Conservation (phyloP, 2,329 filamentous ascomycete species). For the Hortaea sp. region DNA sequence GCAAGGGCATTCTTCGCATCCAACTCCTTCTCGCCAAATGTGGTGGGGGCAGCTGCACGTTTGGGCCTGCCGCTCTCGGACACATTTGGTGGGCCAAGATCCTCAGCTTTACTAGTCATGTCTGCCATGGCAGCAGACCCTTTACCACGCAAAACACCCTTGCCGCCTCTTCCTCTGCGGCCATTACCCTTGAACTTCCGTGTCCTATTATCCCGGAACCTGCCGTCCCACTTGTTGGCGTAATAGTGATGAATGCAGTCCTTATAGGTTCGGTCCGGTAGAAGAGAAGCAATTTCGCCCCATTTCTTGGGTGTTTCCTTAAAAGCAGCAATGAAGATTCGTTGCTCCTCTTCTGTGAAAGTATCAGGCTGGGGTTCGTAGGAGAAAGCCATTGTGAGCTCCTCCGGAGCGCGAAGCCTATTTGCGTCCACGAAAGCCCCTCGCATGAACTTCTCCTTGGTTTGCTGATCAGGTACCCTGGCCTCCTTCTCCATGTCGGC, state of each 20-base stretch:
- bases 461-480: slow-evolving; percentile 59
- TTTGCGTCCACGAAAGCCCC: slow-evolving; percentile 55
- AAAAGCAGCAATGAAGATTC: slow-evolving; percentile 63
- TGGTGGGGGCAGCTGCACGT: slow-evolving; percentile 56
- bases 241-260: slow-evolving; percentile 83
- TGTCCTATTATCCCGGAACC: slow-evolving; percentile 67
- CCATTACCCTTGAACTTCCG: slow-evolving; percentile 30
- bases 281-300: slow-evolving; percentile 61
- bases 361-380: slow-evolving; percentile 64
- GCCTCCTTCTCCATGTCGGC: slow-evolving; percentile 70
- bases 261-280: slow-evolving; percentile 61
- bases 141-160: slow-evolving; percentile 34
- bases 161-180: slow-evolving; percentile 37
- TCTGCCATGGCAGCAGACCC: slow-evolving; percentile 54
- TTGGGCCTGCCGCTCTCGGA: slow-evolving; percentile 42
- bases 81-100: slow-evolving; percentile 17
- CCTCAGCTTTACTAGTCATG: slow-evolving; percentile 36
- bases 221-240: slow-evolving; percentile 62
- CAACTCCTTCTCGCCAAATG: slow-evolving; percentile 55
- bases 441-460: slow-evolving; percentile 48
- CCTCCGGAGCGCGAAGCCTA: slow-evolving; percentile 53
- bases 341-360: slow-evolving; percentile 61
- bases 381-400: slow-evolving; percentile 60
- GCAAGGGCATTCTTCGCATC: slow-evolving; percentile 54
- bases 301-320: slow-evolving; percentile 72